A percentile compares a stretch with the other conserved stretches of the same genome.
Conservation (phyloP, 2,329 filamentous ascomycete genomes). For the Aspergillus persii region DNA sequence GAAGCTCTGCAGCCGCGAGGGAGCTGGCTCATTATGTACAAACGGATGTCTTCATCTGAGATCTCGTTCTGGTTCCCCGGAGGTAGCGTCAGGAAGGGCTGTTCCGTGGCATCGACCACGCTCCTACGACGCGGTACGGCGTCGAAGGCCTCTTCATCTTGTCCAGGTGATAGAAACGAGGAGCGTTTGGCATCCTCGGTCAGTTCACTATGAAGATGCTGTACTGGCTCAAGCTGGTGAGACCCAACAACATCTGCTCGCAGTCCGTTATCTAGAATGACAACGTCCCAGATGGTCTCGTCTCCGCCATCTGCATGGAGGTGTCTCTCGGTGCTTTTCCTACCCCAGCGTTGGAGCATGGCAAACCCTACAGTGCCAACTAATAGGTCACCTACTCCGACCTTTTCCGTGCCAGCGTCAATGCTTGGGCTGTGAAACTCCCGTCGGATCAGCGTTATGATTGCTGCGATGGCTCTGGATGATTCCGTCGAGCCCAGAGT, state of each 20-base stretch:
- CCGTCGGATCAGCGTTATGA: slow-evolving; percentile 46
- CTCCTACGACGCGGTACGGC: slow-evolving; percentile 36
- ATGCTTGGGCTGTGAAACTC: slow-evolving; percentile 42
- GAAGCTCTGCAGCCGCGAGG: slow-evolving; percentile 43
- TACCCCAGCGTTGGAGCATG: slow-evolving; percentile 47
- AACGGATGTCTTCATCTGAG: slow-evolving; percentile 46
- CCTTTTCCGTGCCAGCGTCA: slow-evolving; percentile 32
- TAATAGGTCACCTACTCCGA: slow-evolving; percentile 45
- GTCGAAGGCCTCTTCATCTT: slow-evolving; percentile 38
- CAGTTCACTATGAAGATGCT: slow-evolving; percentile 44
- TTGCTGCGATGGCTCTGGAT: slow-evolving; percentile 48
- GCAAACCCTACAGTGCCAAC: slow-evolving; percentile 46
- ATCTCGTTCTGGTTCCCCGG: slow-evolving; percentile 38
- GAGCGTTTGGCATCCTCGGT: slow-evolving; percentile 51
- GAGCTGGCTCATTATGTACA: slow-evolving; percentile 49
- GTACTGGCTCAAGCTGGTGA: slow-evolving; percentile 32
- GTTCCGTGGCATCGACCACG: slow-evolving; percentile 21
- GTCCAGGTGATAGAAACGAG: slow-evolving; percentile 46
- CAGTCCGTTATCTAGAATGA: slow-evolving; percentile 47
- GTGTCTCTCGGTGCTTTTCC: slow-evolving; percentile 42
- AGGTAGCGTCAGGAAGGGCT: slow-evolving; percentile 31
- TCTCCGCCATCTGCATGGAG: slow-evolving; percentile 42
- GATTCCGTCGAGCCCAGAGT: slow-evolving; percentile 50
- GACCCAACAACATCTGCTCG: slow-evolving; percentile 48
- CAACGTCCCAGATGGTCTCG: slow-evolving; percentile 48